Conservation (phyloP, 2,329 filamentous ascomycete species). For the Fusarium foetens region DNA sequence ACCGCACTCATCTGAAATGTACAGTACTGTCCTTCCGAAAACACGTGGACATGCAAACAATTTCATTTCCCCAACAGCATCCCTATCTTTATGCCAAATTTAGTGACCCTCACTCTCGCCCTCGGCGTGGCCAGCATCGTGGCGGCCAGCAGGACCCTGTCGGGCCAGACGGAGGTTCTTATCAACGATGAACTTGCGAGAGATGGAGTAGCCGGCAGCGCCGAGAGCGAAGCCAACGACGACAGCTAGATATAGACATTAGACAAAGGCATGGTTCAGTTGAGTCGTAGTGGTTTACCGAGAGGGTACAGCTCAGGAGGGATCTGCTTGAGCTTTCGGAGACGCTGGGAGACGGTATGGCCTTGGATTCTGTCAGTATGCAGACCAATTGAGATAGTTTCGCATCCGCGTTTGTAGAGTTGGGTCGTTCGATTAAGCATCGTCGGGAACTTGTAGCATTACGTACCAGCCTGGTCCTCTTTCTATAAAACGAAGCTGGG, state of each 20-base stretch:
- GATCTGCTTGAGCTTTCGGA: slow-evolving; percentile 88
- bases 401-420: slow-evolving; percentile 16
- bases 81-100: slow-evolving; percentile 20
- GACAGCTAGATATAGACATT: slow-evolving; percentile 66
- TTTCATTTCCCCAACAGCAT: slow-evolving; percentile 25
- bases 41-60: slow-evolving; percentile 35
- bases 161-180: slow-evolving; percentile 90
- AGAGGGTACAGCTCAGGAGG: slow-evolving; percentile 95
- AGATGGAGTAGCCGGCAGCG: slow-evolving; percentile 84
- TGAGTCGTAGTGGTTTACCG: slow-evolving; percentile 64
- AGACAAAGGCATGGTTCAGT: slow-evolving; percentile 35
- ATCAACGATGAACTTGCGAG: slow-evolving; percentile 85
- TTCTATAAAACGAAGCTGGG: slow-evolving; percentile 57
- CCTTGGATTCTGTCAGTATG: slow-evolving; percentile 63
- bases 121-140: slow-evolving; percentile 49
- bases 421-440: slow-evolving; percentile 25
- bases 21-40: slow-evolving; percentile 34
- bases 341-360: slow-evolving; percentile 95
- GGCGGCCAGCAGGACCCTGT: slow-evolving; percentile 62
- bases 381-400: slow-evolving; percentile 29
- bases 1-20: slow-evolving; percentile 42
- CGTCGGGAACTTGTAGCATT: slow-evolving; percentile 23
- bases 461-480: slow-evolving; percentile 75
- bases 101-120: slow-evolving; percentile 48
- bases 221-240: slow-evolving; percentile 87